Evolutionary conservation across 495 filamentous ascomycete genomes (phyloP).

Genomic region (Penicillium desertorum): DNA sequence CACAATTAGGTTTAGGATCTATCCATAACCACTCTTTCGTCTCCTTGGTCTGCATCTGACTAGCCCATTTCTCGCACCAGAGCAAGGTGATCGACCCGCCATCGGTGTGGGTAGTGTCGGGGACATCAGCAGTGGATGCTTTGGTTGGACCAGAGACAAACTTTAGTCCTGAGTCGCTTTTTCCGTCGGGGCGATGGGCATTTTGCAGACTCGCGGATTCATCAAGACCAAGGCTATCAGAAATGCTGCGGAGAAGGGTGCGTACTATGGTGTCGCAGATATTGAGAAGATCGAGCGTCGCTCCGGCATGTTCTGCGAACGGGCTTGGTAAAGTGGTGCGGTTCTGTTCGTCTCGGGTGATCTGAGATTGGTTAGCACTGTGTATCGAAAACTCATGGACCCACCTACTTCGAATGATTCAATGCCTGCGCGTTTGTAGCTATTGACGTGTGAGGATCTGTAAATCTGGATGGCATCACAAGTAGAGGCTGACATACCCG

Average conservation of each 20-base stretch:
- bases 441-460: conserved; percentile 6
- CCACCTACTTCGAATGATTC: conserved; percentile 19
- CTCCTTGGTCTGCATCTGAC: conserved; percentile 19
- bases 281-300: conserved; percentile 9
- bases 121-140: conserved; percentile 11
- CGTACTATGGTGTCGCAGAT: conserved; percentile 14
- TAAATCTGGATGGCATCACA: not conserved
- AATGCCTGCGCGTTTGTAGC: conserved; percentile 16
- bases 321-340: conserved; percentile 13
- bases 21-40: conserved; percentile 22
- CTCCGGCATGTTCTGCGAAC: conserved; percentile 8
- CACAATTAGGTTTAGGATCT: conserved; percentile 20
- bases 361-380: conserved; percentile 6
- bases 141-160: conserved; percentile 17
- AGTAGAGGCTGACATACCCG: conserved; percentile 11
- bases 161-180: conserved; percentile 16
- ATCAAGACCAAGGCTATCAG: conserved; percentile 10
- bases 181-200: conserved; percentile 9
- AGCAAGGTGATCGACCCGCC: conserved; percentile 23
- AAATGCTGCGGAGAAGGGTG: conserved; percentile 14
- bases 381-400: not conserved
- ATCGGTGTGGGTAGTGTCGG: conserved; percentile 21
- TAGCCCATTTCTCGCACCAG: conserved; percentile 25
- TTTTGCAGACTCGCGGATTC: conserved; percentile 6
- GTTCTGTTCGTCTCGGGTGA: conserved; percentile 15